phyloP scores from a whole-genome alignment of 441 rosid genomes.

The Syzygium malaccense region DNA sequence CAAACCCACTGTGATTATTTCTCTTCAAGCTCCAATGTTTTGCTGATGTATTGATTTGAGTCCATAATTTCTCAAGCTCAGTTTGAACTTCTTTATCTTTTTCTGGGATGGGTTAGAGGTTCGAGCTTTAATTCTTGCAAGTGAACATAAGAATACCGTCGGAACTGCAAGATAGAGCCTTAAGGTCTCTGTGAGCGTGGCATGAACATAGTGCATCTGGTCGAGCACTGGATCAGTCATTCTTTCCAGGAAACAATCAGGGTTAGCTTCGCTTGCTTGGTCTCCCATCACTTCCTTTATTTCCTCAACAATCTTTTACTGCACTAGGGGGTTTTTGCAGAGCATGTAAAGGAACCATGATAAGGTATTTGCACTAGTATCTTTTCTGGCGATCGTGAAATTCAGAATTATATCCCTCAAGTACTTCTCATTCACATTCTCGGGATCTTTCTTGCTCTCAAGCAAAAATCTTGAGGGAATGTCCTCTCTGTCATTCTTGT shows the following conservation, averaged over 20 bases:
- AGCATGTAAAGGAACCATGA: conserved; percentile 76
- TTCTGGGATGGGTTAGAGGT: not conserved
- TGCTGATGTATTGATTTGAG: not conserved
- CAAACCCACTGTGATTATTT: not conserved
- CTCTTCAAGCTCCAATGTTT: not conserved
- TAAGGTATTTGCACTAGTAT: conserved; percentile 53
- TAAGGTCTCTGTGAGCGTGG: conserved; percentile 72
- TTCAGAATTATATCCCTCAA: conserved; percentile 68
- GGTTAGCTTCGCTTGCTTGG: conserved; percentile 6
- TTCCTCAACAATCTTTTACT: conserved; percentile 51
- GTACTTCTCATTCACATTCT: conserved; percentile 52
- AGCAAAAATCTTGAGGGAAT: conserved; percentile 61
- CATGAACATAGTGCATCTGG: conserved; percentile 76
- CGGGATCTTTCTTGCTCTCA: conserved; percentile 55
- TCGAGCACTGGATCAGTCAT: conserved; percentile 51
- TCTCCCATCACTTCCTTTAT: conserved; percentile 30
- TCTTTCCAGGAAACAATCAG: conserved; percentile 33
- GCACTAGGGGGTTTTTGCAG: conserved; percentile 64
- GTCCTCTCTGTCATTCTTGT: conserved; percentile 55
- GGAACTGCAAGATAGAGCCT: conserved; percentile 79
- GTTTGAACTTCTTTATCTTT: not conserved
- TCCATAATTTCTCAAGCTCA: not conserved
- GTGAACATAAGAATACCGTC: conserved; percentile 20
- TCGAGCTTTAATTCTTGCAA: not conserved
- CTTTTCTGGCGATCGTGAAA: conserved; percentile 78